Percentiles rank a stretch among this genome's conserved stretches.
Evolutionary conservation across 192 early-diverging fungal species (phyloP).

Genomic region (Coemansia javaensis): DNA sequence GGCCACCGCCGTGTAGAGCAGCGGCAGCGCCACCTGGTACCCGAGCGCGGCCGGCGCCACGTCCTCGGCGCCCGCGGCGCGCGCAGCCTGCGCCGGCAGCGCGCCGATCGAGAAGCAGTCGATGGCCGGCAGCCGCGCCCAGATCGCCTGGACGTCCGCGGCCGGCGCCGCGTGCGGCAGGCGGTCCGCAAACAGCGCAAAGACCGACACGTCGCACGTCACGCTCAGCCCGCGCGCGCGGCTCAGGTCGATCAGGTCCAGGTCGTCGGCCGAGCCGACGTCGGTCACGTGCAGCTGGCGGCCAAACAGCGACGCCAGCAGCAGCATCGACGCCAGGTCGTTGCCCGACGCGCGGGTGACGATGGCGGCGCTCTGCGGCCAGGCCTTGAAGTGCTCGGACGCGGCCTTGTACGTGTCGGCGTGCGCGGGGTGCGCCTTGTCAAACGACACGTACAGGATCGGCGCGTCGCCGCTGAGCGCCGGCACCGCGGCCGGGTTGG

Average conservation of each 20-base stretch:
- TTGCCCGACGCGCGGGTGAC: constrained; percentile 81
- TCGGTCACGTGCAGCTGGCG: constrained; percentile 87
- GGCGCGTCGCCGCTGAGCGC: constrained; percentile 36
- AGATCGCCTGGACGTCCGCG: constrained; percentile 69
- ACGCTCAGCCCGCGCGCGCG: constrained; percentile 82
- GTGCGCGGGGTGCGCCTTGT: constrained; percentile 29
- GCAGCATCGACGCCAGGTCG: constrained; percentile 82
- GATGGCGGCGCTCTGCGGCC: constrained; percentile 71
- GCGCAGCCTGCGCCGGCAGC: constrained; percentile 60
- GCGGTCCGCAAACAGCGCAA: constrained; percentile 66
- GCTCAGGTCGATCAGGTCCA: constrained; percentile 77
- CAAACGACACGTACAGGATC: constrained; percentile 63
- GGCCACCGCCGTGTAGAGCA: constrained; percentile 77
- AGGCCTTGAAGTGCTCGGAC: constrained; percentile 70
- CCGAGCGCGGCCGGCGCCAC: constrained; percentile 28
- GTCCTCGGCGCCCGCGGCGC: constrained; percentile 3
- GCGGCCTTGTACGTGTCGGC: constrained; percentile 60
- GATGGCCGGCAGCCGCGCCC: constrained; percentile 73
- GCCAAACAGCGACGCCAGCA: constrained; percentile 77
- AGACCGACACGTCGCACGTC: constrained; percentile 91
- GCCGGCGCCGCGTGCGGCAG: constrained; percentile 11
- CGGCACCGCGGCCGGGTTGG: constrained; percentile 59
- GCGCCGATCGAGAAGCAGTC: constrained; percentile 89
- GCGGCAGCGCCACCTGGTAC: constrained; percentile 48
- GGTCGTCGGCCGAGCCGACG: constrained; percentile 71